phyloP scores from a whole-genome alignment of 192 early-diverging fungal species.

The Coemansia sp. region DNA sequence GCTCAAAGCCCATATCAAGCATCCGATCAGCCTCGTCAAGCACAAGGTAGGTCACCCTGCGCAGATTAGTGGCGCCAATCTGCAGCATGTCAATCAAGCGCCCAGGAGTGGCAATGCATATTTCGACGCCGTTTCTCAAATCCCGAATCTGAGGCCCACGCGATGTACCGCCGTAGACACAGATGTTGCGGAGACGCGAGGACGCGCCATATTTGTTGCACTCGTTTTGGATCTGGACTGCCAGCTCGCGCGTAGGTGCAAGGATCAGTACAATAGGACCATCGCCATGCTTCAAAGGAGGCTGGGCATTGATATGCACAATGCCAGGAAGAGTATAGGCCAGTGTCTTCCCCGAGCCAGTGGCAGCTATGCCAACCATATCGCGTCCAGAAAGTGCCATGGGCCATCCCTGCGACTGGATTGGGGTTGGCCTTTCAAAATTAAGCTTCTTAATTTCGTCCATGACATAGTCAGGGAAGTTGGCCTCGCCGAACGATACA shows the following conservation, averaged over 20 bases:
- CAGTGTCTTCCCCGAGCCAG: conserved; percentile 93
- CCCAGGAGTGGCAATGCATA: conserved; percentile 97
- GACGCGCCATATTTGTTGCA: conserved; percentile 89
- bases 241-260: conserved; percentile 96
- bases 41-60: conserved; percentile 94
- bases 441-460: conserved; percentile 81
- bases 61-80: conserved; percentile 82
- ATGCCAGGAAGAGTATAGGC: conserved; percentile 94
- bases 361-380: conserved; percentile 87
- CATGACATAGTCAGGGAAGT: conserved; percentile 90
- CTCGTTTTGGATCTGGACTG: conserved; percentile 95
- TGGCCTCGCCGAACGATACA: conserved; percentile 83
- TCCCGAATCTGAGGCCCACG: conserved; percentile 89
- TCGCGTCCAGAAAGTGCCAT: conserved; percentile 96
- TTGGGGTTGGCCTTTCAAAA: conserved; percentile 86
- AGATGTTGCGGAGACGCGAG: conserved; percentile 90
- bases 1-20: conserved; percentile 99
- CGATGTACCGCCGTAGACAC: conserved; percentile 94
- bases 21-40: conserved; percentile 99
- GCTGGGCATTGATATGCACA: conserved; percentile 98
- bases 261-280: conserved; percentile 96
- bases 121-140: conserved; percentile 82
- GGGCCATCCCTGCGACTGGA: conserved; percentile 98
- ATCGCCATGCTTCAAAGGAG: conserved; percentile 85
- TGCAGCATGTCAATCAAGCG: conserved; percentile 97